Percentiles rank a stretch among this genome's conserved stretches.
Conservation (phyloP, 345 rosid genomes). For the Arabis alpina region DNA sequence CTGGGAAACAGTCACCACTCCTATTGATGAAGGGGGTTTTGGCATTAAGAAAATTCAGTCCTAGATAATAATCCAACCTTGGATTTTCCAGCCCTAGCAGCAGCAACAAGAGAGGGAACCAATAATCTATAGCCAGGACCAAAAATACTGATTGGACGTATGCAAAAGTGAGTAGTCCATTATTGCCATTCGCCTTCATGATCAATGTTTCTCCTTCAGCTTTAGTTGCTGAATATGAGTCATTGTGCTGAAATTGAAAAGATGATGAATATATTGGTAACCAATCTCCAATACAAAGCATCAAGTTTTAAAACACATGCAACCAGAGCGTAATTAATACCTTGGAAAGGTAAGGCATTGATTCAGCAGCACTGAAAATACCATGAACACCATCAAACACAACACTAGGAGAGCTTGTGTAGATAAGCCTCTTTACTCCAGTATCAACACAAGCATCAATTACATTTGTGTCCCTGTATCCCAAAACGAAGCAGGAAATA, state of each 20-base stretch:
- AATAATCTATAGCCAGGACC: conserved; percentile 91
- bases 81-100: conserved; percentile 85
- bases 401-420: conserved; percentile 95
- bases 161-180: conserved; percentile 77
- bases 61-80: too few relatives aligned
- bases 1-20: too few relatives aligned
- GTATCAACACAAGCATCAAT: conserved; percentile 78
- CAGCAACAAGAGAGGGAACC: conserved; percentile 74
- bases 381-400: conserved; percentile 82
- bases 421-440: conserved; percentile 84
- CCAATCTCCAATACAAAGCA: conserved; percentile 10
- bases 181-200: conserved; percentile 64
- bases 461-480: conserved; percentile 71
- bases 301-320: neutral
- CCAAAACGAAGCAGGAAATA: neutral
- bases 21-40: too few relatives aligned
- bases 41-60: too few relatives aligned
- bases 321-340: conserved; percentile 53
- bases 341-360: conserved; percentile 69
- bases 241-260: conserved; percentile 78
- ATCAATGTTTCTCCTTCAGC: conserved; percentile 77
- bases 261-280: conserved; percentile 1
- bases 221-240: conserved; percentile 83
- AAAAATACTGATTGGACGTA: conserved; percentile 88
- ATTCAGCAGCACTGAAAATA: conserved; percentile 68